A percentile compares a stretch with the other conserved stretches of the same genome.
Conservation (phyloP, 2,329 filamentous ascomycete species). For the Meredithiella fracta region DNA sequence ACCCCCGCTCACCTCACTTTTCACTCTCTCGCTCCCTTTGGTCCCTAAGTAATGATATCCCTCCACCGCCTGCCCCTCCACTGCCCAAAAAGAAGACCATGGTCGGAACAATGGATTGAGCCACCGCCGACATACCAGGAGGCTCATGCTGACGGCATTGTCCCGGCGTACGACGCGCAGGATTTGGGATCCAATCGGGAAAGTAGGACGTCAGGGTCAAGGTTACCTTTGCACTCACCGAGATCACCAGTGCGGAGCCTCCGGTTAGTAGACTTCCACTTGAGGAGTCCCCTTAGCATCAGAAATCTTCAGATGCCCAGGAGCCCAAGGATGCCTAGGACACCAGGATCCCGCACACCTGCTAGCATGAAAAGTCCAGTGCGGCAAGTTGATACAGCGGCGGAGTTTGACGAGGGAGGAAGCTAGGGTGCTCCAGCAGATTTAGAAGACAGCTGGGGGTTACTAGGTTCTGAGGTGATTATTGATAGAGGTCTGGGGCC, state of each 20-base stretch:
- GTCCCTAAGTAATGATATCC: too few relatives aligned
- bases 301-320: constrained; percentile 8
- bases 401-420: not conserved
- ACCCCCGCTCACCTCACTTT: too few relatives aligned
- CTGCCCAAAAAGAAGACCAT: constrained; percentile 8
- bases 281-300: constrained; percentile 11
- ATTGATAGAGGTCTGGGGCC: not conserved
- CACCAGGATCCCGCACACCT: constrained; percentile 6
- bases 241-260: constrained; percentile 2
- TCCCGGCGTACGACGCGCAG: constrained; percentile 11
- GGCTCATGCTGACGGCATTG: constrained; percentile 13
- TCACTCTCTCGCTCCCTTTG: too few relatives aligned
- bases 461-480: too few relatives aligned
- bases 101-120: constrained; percentile 12
- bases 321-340: constrained; percentile 4
- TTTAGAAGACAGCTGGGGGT: too few relatives aligned
- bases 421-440: not conserved
- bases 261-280: not conserved
- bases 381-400: not conserved
- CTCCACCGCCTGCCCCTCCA: constrained; percentile 3
- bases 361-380: constrained; percentile 7
- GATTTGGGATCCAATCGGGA: constrained; percentile 9
- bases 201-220: not conserved
- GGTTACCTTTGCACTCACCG: constrained; percentile 4
- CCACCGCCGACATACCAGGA: constrained; percentile 13